Percentiles rank a stretch among this genome's conserved stretches.
Evolutionary conservation across 1,284 basidiomycete genomes (phyloP).

Genomic region (Stereum hirsutum): DNA sequence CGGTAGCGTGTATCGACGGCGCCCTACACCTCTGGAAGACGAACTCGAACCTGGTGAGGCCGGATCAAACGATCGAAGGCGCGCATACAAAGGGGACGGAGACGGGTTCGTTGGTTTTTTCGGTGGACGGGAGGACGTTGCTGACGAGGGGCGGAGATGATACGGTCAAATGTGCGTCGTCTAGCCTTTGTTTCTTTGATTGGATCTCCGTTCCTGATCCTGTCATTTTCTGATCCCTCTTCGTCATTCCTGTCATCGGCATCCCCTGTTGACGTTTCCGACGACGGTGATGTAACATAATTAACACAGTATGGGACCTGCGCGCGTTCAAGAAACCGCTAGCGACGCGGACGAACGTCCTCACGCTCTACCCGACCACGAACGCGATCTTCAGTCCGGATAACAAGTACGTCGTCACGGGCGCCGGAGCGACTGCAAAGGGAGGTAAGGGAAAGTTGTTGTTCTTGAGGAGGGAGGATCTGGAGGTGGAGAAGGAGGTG

Average conservation of each 20-base stretch:
- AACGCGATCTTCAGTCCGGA: slow-evolving; percentile 93
- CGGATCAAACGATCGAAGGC: slow-evolving; percentile 75
- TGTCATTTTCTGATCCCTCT: slow-evolving; percentile 1
- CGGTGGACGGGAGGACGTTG: slow-evolving; percentile 74
- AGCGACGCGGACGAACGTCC: slow-evolving; percentile 49
- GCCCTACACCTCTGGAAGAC: slow-evolving; percentile 90
- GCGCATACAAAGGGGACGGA: slow-evolving; percentile 82
- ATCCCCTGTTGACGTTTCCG: background rate
- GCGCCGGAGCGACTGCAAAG: slow-evolving; percentile 56
- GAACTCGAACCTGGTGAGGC: slow-evolving; percentile 86
- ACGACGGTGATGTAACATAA: background rate
- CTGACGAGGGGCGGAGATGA: slow-evolving; percentile 88
- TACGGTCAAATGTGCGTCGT: slow-evolving; percentile 81
- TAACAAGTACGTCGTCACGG: slow-evolving; percentile 80
- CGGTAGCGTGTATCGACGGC: slow-evolving; percentile 87
- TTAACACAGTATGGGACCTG: slow-evolving; percentile 86
- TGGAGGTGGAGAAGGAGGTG: slow-evolving; percentile 58
- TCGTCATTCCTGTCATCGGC: background rate
- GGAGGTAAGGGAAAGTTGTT: slow-evolving; percentile 65
- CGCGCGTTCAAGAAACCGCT: slow-evolving; percentile 84
- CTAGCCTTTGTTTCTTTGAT: no score
- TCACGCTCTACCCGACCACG: slow-evolving; percentile 83
- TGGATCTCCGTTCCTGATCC: no score
- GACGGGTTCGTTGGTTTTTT: slow-evolving; percentile 79
- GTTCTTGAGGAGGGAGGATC: slow-evolving; percentile 60